Evolutionary conservation across 352 stramenopile species (phyloP).

Genomic region (Globisporangium okanoganense): DNA sequence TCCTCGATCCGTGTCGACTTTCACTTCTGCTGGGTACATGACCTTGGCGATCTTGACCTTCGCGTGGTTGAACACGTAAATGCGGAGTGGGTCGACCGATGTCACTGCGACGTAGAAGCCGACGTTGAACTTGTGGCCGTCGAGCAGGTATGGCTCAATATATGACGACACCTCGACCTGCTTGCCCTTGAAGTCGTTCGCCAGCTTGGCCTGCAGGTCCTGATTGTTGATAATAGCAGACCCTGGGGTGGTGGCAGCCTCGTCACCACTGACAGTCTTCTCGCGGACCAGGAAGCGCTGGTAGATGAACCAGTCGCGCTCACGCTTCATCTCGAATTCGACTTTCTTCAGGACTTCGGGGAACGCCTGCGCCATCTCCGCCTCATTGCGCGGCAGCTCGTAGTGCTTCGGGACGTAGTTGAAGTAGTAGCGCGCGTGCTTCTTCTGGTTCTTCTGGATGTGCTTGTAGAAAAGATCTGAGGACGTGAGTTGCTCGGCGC

Average conservation of each 20-base stretch:
- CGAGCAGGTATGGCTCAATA: constrained; percentile 80
- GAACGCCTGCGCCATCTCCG: constrained; percentile 43
- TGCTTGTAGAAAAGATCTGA: constrained; percentile 42
- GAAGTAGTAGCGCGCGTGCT: constrained; percentile 63
- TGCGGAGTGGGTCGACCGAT: constrained; percentile 74
- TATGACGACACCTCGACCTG: constrained; percentile 67
- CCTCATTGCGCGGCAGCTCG: constrained; percentile 56
- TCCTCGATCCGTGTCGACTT: constrained; percentile 30
- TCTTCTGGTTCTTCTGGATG: constrained; percentile 36
- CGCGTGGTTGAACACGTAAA: constrained; percentile 81
- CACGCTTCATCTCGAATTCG: constrained; percentile 49
- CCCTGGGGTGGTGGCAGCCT: constrained; percentile 19
- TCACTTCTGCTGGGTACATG: constrained; percentile 45
- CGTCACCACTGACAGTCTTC: constrained; percentile 27
- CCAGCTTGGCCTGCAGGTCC: constrained; percentile 43
- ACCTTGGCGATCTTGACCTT: constrained; percentile 69
- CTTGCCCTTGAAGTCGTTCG: constrained; percentile 45
- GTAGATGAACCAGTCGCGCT: constrained; percentile 47
- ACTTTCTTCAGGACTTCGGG: constrained; percentile 37
- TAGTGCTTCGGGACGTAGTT: constrained; percentile 58
- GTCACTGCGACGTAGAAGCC: constrained; percentile 86
- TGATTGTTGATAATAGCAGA: constrained; percentile 41
- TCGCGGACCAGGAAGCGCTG: constrained; percentile 63
- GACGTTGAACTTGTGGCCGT: constrained; percentile 86
- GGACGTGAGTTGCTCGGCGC: constrained; percentile 41